Base-by-base conservation (phyloP, 2,329 filamentous ascomycete genomes). In the Xylaria sp. region DNA sequence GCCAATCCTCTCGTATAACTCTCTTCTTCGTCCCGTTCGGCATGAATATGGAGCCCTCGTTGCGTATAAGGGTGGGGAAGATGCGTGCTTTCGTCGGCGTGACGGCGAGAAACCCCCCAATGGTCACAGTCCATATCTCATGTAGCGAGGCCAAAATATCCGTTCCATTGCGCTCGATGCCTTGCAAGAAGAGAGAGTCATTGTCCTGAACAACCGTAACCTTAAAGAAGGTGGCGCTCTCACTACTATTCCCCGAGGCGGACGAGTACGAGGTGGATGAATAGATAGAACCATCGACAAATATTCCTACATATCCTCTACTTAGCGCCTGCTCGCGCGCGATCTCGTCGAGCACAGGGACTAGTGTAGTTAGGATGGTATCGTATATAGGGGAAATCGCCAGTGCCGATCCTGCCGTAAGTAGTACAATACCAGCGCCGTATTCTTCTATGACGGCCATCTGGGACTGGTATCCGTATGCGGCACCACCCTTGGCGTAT, bases 391-490 rank as follows among this genome's bases (percentile, higher is more conserved):
- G 38, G 20, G 7, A 0, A 7, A 3, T 29, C 2, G 54, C 62
- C 11, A 58, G 25, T 22, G 55, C 25, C 10, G 45, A 51, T 10
- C 62, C 62, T 7, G 62, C 62, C 13, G 54, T 64, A 2, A 64
- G 45, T n/a, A 64, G 1, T 15, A 64, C 38, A 7, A 60, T 25
- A 9, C 29, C 62, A 1, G 22, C 54, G 17, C 62, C 62, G 29
- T 61, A 54, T 33, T 65, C 56, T 13, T 65, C 56, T 3, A 65
- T 29, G 5, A 65, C 47, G 7, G 33, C 56, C 29, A 61, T 47
- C 56, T 65, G 63, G 9, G 56, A 5, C 39, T 65, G 63, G n/a
- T 65, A 61, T 36, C 63, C 63, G 38, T 55, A 60, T 9, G 63
- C 63, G 4, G 49, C 15, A 11, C 63, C 63, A 27, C 42, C 57